Evolutionary conservation across 441 rosid genomes (phyloP).

Genomic region (Melastoma candidum): DNA sequence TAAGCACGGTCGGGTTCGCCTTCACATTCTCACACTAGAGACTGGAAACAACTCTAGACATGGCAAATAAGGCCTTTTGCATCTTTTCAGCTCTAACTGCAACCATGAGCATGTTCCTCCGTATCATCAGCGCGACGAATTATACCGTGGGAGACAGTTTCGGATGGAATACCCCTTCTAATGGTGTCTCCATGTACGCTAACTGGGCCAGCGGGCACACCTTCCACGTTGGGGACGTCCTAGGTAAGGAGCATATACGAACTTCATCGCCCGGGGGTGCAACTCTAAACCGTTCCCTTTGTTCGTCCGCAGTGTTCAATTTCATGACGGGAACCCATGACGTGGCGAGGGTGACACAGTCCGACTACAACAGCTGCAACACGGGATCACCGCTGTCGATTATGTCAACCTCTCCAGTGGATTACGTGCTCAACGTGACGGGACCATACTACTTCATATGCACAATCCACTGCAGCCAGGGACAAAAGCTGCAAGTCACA

Average conservation of each 20-base stretch:
- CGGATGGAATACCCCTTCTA: conserved; percentile 22
- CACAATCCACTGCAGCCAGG: conserved; percentile 9
- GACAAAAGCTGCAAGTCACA: conserved; percentile 11
- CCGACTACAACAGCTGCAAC: conserved; percentile 9
- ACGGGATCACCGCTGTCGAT: background rate
- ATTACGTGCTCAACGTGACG: background rate
- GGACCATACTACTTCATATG: conserved; percentile 11
- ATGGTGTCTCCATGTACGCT: conserved; percentile 12
- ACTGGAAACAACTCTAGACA: conserved; percentile 8
- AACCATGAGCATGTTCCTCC: conserved; percentile 2
- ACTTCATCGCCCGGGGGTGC: background rate
- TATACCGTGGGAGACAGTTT: conserved; percentile 20
- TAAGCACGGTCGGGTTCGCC: no score
- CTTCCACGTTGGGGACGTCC: conserved; percentile 22
- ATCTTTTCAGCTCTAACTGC: background rate
- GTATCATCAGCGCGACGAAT: conserved; percentile 11
- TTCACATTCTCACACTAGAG: background rate
- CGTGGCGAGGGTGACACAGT: conserved; percentile 5
- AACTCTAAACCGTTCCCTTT: background rate
- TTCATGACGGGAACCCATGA: conserved; percentile 8
- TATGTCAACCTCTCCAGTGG: background rate
- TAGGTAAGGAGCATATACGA: conserved; percentile 13
- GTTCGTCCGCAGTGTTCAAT: conserved; percentile 12
- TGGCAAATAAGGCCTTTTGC: background rate
- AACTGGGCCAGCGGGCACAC: conserved; percentile 24